These are phyloP conservation scores for Daldinia sp. DNA, from an alignment of 2,329 filamentous ascomycete species.

Conservation along the genomic window DNA sequence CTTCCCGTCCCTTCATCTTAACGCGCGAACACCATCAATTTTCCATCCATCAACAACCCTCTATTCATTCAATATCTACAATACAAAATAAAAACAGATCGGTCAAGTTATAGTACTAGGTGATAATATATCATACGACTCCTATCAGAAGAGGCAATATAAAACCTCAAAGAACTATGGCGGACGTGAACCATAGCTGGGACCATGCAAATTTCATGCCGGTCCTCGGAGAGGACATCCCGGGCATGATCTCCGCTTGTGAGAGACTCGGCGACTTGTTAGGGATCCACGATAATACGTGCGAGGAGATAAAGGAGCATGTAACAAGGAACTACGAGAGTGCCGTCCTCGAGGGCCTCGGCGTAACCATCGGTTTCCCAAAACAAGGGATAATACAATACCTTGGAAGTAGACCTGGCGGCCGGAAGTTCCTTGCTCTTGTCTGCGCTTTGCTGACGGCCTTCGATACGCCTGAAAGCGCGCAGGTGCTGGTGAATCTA, in stretches of 20 bases:
- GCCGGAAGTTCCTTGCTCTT: conserved; percentile 23
- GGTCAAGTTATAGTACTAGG: neutral
- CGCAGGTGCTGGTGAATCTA: conserved; percentile 8
- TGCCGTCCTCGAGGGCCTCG: neutral
- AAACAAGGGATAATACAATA: neutral
- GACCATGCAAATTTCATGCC: conserved; percentile 8
- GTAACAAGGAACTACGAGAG: neutral
- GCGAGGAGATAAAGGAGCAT: conserved; percentile 7
- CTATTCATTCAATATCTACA: neutral
- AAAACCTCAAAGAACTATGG: neutral
- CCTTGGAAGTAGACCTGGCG: conserved; percentile 12
- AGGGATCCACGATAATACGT: conserved; percentile 22
- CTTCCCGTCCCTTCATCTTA: neutral
- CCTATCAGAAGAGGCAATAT: neutral
- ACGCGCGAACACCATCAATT: neutral
- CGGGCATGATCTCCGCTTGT: conserved; percentile 12
- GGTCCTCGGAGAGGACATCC: neutral
- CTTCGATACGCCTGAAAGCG: conserved; percentile 20
- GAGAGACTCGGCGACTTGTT: conserved; percentile 17
- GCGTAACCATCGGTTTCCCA: conserved; percentile 19
- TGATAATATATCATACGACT: neutral
- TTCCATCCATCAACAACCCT: neutral
- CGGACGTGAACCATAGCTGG: neutral
- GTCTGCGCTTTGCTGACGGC: conserved; percentile 25
- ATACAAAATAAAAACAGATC: neutral